A percentile compares a stretch with the other conserved stretches of the same genome.
phyloP scores from a whole-genome alignment of 106 monocot genomes.

The Apostasia shenzhenica region DNA sequence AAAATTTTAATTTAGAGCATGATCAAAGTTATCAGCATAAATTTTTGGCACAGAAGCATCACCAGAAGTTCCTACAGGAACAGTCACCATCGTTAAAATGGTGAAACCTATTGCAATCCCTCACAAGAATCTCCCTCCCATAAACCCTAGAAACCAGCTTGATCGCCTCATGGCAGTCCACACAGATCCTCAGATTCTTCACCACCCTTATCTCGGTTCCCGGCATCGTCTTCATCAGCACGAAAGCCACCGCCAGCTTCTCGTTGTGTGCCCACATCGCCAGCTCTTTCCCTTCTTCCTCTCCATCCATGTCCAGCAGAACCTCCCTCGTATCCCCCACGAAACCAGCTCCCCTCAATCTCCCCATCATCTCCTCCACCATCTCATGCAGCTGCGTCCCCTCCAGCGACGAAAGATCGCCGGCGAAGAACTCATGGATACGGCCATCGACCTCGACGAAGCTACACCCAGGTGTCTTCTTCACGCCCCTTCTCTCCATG shows the following conservation, averaged over 20 bases:
- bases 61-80: slow-evolving; percentile 9
- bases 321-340: slow-evolving; percentile 12
- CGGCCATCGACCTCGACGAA: slow-evolving; percentile 1
- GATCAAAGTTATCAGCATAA: too few relatives aligned
- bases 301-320: slow-evolving; percentile 6
- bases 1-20: too few relatives aligned
- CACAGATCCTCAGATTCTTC: slow-evolving; percentile 21
- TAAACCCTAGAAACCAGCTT: slow-evolving; percentile 22
- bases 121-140: slow-evolving; percentile 5
- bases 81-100: slow-evolving; percentile 6
- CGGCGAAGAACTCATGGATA: slow-evolving; percentile 5
- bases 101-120: slow-evolving; percentile 23
- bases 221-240: slow-evolving; percentile 6
- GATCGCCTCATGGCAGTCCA: slow-evolving; percentile 21
- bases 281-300: slow-evolving; percentile 4
- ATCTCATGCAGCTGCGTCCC: background rate
- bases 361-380: slow-evolving; percentile 11
- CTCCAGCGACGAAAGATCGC: background rate
- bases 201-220: slow-evolving; percentile 14
- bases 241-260: slow-evolving; percentile 19
- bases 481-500: slow-evolving; percentile 29
- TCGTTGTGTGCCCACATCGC: slow-evolving; percentile 8
- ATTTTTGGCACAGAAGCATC: background rate
- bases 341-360: slow-evolving; percentile 10
- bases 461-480: slow-evolving; percentile 28